Evolutionary conservation across 2,329 filamentous ascomycete genomes (phyloP), one percentile per base, ranked within the genome.

Genomic region (Alternaria conjuncta): DNA sequence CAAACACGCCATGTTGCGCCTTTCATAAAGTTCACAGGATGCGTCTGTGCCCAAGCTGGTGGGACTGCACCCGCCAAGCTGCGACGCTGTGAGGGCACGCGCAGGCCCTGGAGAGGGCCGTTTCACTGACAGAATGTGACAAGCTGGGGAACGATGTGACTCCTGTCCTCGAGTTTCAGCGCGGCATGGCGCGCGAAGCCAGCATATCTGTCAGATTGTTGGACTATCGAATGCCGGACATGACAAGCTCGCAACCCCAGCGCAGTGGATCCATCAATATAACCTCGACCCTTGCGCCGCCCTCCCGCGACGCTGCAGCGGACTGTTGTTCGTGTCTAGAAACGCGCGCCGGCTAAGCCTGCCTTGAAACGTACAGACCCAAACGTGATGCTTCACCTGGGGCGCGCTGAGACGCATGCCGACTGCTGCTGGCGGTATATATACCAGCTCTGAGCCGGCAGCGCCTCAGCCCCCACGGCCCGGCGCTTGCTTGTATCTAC

Each of bases 361-460:
- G 47, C 18, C 54, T 61, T 74, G 72, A 74, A 74, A 74, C 72
- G 61, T 65, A 57, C 49, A 65, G 45, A 65, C 49, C 64, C 57
- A 66, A 68, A 68, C 67, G 67, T 57, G 63, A 54, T 72, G 71
- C 72, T 73, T 70, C 69, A 70, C 57, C 62, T 66, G 46, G 57
- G 66, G 57, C 54, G 45, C 64, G 59, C 70, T 74, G 71, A 69
- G 70, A 72, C 71, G 63, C 56, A n/a, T 26, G 55, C 43, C 43
- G 25, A 41, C 51, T n/a, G 57, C 47, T 43, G 49, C 49, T 36
- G 20, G 20, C 30, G 21, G 55, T 46, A 62, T 43, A 67, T 64
- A 61, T 67, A 70, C 64, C 65, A 56, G 25, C 26, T 21, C 45
- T 26, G 5, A 9, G 53, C 58, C 63, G 25, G 60, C 61, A 62